Evolutionary conservation across 202 grass and related monocot genomes (phyloP).

Genomic region (Bolboschoenoplectus hybrid): DNA sequence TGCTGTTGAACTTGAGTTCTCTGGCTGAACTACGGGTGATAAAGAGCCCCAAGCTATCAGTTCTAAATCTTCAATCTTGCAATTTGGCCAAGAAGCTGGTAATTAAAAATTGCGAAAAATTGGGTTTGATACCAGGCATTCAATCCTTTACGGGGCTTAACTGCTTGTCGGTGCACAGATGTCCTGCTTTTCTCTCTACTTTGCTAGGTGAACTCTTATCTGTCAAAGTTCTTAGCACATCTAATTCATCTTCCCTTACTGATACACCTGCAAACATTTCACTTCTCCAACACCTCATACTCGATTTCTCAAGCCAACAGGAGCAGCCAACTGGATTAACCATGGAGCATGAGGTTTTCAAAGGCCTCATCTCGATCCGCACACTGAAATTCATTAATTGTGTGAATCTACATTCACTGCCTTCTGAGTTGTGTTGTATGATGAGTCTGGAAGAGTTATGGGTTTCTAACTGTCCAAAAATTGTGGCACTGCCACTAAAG

Average conservation of each 20-base stretch:
- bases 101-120: slow-evolving; percentile 38
- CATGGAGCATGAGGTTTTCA: slow-evolving; percentile 36
- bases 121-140: slow-evolving; percentile 43
- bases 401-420: slow-evolving; percentile 43
- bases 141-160: slow-evolving; percentile 13
- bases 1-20: slow-evolving; percentile 39
- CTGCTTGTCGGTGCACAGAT: slow-evolving; percentile 28
- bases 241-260: slow-evolving; percentile 35
- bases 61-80: slow-evolving; percentile 44
- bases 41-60: slow-evolving; percentile 38
- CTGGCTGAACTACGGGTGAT: slow-evolving; percentile 46
- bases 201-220: slow-evolving; percentile 15
- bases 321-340: background rate
- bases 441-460: slow-evolving; percentile 41
- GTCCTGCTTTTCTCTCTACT: slow-evolving; percentile 39
- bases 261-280: background rate
- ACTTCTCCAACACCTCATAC: slow-evolving; percentile 32
- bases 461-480: slow-evolving; percentile 43
- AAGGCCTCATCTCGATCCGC: slow-evolving; percentile 36
- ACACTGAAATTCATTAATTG: slow-evolving; percentile 41
- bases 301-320: slow-evolving; percentile 1
- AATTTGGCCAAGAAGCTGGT: slow-evolving; percentile 40
- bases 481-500: slow-evolving; percentile 36
- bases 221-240: slow-evolving; percentile 38
- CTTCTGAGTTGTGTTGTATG: slow-evolving; percentile 39